phyloP scores from a whole-genome alignment of 805 yeast species.

The Candida stauntonica region DNA sequence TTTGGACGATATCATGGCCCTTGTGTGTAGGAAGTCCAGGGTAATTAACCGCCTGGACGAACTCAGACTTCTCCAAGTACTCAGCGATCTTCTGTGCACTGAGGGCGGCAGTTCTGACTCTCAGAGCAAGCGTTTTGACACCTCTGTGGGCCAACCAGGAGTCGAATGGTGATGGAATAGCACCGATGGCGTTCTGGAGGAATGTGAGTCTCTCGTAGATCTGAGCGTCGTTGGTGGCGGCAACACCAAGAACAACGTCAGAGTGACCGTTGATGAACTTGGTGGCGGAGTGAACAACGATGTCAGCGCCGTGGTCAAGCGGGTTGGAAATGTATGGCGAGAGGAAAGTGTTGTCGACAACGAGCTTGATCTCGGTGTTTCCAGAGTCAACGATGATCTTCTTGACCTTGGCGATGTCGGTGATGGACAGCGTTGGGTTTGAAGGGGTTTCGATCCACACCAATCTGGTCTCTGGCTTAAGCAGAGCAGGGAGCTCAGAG shows the following conservation, averaged over 20 bases:
- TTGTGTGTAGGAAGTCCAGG: constrained; percentile 73
- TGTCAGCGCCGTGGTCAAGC: constrained; percentile 75
- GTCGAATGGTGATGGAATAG: constrained; percentile 87
- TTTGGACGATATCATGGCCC: constrained; percentile 56
- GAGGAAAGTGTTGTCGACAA: constrained; percentile 85
- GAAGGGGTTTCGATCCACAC: constrained; percentile 91
- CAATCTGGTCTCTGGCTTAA: constrained; percentile 60
- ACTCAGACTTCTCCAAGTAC: constrained; percentile 45
- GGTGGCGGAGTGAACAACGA: constrained; percentile 85
- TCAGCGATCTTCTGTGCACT: constrained; percentile 70
- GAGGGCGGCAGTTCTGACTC: constrained; percentile 64
- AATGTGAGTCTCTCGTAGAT: constrained; percentile 64
- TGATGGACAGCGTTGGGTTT: constrained; percentile 78
- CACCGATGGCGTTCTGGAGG: constrained; percentile 85
- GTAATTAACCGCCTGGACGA: constrained; percentile 69
- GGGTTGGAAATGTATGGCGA: constrained; percentile 89
- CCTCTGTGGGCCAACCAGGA: constrained; percentile 93
- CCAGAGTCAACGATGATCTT: constrained; percentile 45
- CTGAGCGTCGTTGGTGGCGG: constrained; percentile 60
- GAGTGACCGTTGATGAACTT: constrained; percentile 91
- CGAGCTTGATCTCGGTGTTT: constrained; percentile 53
- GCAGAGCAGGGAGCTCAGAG: constrained; percentile 49
- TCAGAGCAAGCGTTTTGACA: constrained; percentile 77
- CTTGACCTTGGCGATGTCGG: constrained; percentile 66
- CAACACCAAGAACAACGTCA: constrained; percentile 83